Evolutionary conservation across 2,329 filamentous ascomycete genomes (phyloP).

Genomic region (Ophiostoma tasmaniense): DNA sequence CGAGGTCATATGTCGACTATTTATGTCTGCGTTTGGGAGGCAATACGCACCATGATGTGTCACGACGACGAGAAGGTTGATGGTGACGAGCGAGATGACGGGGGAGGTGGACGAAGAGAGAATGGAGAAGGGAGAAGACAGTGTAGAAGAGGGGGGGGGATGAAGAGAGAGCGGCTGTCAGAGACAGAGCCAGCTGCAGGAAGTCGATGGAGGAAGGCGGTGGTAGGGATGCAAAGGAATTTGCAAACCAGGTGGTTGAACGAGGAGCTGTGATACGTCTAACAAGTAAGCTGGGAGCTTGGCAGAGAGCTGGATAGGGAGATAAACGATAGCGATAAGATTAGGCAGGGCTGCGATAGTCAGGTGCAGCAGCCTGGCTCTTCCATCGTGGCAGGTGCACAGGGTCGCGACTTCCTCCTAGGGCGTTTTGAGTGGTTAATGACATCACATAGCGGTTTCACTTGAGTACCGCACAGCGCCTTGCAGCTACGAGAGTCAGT

Average conservation of each 20-base stretch:
- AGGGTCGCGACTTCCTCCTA: too few species aligned
- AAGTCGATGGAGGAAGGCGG: not conserved
- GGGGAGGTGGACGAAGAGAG: not conserved
- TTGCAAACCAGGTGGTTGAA: not conserved
- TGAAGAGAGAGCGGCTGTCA: not conserved
- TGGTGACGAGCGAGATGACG: not conserved
- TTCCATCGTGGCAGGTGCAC: too few species aligned
- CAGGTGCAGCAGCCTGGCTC: too few species aligned
- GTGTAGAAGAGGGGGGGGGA: not conserved
- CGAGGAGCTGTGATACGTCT: not conserved
- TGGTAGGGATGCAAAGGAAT: not conserved
- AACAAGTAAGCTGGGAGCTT: not conserved
- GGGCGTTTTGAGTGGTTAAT: not conserved
- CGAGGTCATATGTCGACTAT: not conserved
- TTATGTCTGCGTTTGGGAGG: not conserved
- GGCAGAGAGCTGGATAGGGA: not conserved
- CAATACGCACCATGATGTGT: slow-evolving; percentile 14
- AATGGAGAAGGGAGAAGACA: not conserved
- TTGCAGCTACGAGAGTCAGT: not conserved
- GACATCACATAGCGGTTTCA: not conserved
- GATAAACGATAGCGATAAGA: not conserved
- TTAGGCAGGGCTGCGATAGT: not conserved
- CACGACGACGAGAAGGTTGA: not conserved
- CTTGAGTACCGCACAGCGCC: not conserved
- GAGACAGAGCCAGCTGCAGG: not conserved